Evolutionary conservation across 768 basidiomycete species (phyloP).

Genomic region (Vararia minispora): DNA sequence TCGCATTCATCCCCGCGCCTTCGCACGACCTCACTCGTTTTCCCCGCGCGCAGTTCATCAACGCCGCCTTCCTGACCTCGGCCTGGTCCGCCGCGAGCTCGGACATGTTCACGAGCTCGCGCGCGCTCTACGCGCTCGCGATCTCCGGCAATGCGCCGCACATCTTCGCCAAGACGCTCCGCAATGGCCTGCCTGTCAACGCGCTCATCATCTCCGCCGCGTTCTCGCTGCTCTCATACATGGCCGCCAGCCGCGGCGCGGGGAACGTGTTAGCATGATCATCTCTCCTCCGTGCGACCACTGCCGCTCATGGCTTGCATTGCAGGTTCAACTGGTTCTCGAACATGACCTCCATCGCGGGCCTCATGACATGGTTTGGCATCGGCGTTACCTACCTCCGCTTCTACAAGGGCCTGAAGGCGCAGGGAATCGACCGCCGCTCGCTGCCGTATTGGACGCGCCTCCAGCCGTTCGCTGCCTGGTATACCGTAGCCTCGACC

Average conservation of each 20-base stretch:
- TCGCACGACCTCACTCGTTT: not conserved
- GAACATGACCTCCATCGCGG: conserved; percentile 20
- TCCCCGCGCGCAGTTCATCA: conserved; percentile 22
- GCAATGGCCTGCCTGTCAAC: conserved; percentile 25
- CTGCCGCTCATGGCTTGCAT: conserved; percentile 48
- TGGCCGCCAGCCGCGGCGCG: conserved; percentile 20
- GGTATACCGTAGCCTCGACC: conserved; percentile 8
- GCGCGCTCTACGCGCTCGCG: conserved; percentile 42
- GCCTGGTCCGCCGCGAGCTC: conserved; percentile 47
- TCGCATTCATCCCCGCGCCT: not conserved
- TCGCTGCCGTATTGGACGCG: conserved; percentile 8
- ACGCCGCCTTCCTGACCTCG: conserved; percentile 34
- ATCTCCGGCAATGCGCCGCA: conserved; percentile 38
- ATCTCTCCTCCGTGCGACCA: conserved; percentile 3
- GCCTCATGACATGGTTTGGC: conserved; percentile 27
- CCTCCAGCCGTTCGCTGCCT: conserved; percentile 17
- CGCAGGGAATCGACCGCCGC: conserved; percentile 12
- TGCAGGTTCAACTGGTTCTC: conserved; percentile 34
- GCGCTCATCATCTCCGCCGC: conserved; percentile 22
- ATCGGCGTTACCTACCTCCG: conserved; percentile 32
- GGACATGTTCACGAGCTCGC: conserved; percentile 39
- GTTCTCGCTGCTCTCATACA: conserved; percentile 26
- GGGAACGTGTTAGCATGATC: conserved; percentile 40
- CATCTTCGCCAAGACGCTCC: conserved; percentile 29
- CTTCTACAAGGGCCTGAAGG: conserved; percentile 28